Evolutionary conservation across 352 stramenopile species (phyloP), one percentile per base, ranked within the genome.

Genomic region (Phytopythium helicoides): DNA sequence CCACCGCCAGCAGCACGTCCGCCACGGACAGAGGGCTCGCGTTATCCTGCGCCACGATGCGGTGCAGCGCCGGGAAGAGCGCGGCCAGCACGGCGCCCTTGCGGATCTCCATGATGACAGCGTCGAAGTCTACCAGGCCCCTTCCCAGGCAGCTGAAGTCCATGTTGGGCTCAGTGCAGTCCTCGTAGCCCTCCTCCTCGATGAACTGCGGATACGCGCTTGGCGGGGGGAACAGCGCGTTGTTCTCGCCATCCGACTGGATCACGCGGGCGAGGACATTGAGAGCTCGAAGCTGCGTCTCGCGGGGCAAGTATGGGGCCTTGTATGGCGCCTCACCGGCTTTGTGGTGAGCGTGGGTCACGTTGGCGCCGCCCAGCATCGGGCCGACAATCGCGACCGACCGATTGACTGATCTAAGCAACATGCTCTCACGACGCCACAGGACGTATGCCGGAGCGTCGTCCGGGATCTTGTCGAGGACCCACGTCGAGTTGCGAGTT

Each of bases 101-200:
- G 23, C 72, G 71, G 28, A 89, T 60, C 1, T 10, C 36, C 16
- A 77, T 48, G 19, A 90, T 61, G 0, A 48, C 41, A 11, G 34
- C 50, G 52, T 83, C 73, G n/a, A 90, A 31, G 53, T 88, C 60
- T 38, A 81, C 77, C 31, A 84, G 52, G 1, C 57, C 63, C 3
- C 80, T 70, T 2, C 65, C 80, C 3, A 87, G 71, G 54, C 80
- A 90, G 39, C 60, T 58, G 50, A 77, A 87, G 54, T 84, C 66
- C 21, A 83, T 60, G 15, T 52, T 86, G 3, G 73, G 62, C 22
- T 52, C 56, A 3, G 42, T 34, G 49, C 80, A 90, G 63, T 87
- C 71, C 37, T 84, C 80, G 21, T 61, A 74, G 7, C 75, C 68
- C 1, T 58, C 28, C 35, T 80, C 65, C 22, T 76, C 22, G 37